phyloP scores from a whole-genome alignment of 2,329 filamentous ascomycete species.

The Ceratocystis papillata region DNA sequence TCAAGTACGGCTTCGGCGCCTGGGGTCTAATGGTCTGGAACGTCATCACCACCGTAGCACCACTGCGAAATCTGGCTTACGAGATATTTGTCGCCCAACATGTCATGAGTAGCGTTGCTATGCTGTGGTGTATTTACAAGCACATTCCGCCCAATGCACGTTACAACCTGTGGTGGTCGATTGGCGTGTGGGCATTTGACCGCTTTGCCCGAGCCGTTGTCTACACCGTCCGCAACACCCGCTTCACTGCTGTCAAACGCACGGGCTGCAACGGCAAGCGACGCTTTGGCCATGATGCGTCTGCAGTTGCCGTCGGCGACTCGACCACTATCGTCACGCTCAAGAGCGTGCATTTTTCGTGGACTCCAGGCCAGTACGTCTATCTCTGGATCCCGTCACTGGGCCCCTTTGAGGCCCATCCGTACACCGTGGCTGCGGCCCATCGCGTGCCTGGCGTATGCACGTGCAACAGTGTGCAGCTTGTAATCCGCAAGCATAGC shows the following conservation, averaged over 20 bases:
- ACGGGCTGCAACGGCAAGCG: constrained; percentile 40
- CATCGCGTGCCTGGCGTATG: constrained; percentile 42
- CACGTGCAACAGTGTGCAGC: constrained; percentile 49
- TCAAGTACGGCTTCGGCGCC: constrained; percentile 55
- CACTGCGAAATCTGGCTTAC: constrained; percentile 54
- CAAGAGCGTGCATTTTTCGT: constrained; percentile 48
- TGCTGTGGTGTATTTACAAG: constrained; percentile 52
- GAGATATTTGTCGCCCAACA: constrained; percentile 62
- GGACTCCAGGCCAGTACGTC: constrained; percentile 50
- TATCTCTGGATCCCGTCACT: constrained; percentile 50
- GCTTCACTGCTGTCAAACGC: constrained; percentile 29
- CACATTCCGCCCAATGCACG: constrained; percentile 51
- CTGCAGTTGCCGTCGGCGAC: constrained; percentile 39
- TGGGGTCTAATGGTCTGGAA: constrained; percentile 59
- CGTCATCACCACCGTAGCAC: constrained; percentile 50
- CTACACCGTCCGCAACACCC: constrained; percentile 44
- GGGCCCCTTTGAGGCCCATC: constrained; percentile 46
- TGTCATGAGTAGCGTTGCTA: constrained; percentile 47
- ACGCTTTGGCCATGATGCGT: constrained; percentile 43
- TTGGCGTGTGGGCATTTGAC: constrained; percentile 53
- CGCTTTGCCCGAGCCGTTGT: constrained; percentile 42
- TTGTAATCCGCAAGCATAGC: constrained; percentile 45
- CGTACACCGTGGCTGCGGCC: constrained; percentile 51
- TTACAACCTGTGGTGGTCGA: constrained; percentile 55
- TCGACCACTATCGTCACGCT: constrained; percentile 48